Conservation (phyloP, 2,329 filamentous ascomycete species). For the Xylariaceae sp. region DNA sequence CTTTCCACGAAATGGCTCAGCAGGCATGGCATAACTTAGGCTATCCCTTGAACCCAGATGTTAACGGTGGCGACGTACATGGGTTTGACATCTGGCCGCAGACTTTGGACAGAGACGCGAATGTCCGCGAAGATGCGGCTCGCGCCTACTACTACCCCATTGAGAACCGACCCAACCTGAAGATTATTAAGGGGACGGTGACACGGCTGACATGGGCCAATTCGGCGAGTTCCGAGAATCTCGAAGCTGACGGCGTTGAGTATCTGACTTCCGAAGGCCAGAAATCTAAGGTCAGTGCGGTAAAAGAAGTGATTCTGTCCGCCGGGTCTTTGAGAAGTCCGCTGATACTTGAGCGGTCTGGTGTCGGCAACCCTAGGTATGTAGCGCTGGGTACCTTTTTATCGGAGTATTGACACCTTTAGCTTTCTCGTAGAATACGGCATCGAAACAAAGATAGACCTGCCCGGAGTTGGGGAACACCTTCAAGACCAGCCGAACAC, state of each 20-base stretch:
- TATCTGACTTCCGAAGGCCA: constrained; percentile 42
- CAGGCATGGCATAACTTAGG: constrained; percentile 39
- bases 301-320: constrained; percentile 51
- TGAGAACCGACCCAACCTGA: constrained; percentile 42
- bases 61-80: constrained; percentile 42
- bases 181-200: constrained; percentile 43
- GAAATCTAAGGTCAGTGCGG: constrained; percentile 40
- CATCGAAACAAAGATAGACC: constrained; percentile 47
- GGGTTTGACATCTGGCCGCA: constrained; percentile 44
- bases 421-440: constrained; percentile 45
- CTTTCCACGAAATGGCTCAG: constrained; percentile 34
- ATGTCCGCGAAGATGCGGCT: constrained; percentile 46
- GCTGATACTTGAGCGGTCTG: constrained; percentile 55
- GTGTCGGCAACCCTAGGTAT: constrained; percentile 48
- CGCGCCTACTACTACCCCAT: constrained; percentile 46
- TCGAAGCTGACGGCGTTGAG: constrained; percentile 41
- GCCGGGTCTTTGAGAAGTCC: constrained; percentile 55
- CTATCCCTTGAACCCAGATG: constrained; percentile 40
- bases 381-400: constrained; percentile 1
- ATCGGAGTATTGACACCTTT: constrained; percentile 19
- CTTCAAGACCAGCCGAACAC: constrained; percentile 53
- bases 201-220: constrained; percentile 36
- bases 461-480: constrained; percentile 56
- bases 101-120: constrained; percentile 42
- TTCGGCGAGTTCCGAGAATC: constrained; percentile 3